Conservation (phyloP, 192 early-diverging fungal species). For the Rhizophagus clarus region DNA sequence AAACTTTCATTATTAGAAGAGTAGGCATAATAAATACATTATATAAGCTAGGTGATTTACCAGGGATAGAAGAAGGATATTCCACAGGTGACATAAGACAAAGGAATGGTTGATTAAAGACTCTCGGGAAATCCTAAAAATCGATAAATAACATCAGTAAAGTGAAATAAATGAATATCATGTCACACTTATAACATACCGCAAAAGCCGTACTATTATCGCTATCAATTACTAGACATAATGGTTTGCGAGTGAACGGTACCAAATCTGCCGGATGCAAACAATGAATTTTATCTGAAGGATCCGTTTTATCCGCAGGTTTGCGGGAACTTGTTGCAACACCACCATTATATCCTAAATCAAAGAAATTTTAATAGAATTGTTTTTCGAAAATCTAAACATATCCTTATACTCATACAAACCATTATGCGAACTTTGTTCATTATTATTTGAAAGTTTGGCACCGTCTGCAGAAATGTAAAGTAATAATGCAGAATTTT, state of each 20-base stretch:
- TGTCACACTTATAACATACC: constrained; percentile 40
- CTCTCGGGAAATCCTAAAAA: constrained; percentile 71
- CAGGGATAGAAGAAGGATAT: constrained; percentile 82
- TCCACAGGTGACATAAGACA: constrained; percentile 87
- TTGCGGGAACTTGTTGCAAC: constrained; percentile 73
- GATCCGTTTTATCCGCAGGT: constrained; percentile 53
- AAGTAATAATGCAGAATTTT: constrained; percentile 82
- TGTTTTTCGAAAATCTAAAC: not conserved
- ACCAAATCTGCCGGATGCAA: constrained; percentile 89
- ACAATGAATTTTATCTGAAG: constrained; percentile 62
- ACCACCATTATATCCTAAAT: constrained; percentile 70
- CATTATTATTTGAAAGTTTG: constrained; percentile 47
- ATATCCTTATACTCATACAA: not conserved
- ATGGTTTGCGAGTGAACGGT: constrained; percentile 92
- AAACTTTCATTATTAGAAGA: not conserved
- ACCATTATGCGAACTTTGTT: constrained; percentile 46
- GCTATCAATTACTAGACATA: constrained; percentile 95
- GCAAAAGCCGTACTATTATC: constrained; percentile 84
- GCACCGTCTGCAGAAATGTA: constrained; percentile 91
- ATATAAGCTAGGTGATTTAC: constrained; percentile 40
- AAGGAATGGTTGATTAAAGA: constrained; percentile 87
- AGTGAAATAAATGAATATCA: constrained; percentile 7
- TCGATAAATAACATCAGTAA: not conserved
- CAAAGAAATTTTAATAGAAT: constrained; percentile 3
- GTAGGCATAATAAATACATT: not conserved